Evolutionary conservation across 2,329 filamentous ascomycete genomes (phyloP).

Genomic region (Penicillium hordei): DNA sequence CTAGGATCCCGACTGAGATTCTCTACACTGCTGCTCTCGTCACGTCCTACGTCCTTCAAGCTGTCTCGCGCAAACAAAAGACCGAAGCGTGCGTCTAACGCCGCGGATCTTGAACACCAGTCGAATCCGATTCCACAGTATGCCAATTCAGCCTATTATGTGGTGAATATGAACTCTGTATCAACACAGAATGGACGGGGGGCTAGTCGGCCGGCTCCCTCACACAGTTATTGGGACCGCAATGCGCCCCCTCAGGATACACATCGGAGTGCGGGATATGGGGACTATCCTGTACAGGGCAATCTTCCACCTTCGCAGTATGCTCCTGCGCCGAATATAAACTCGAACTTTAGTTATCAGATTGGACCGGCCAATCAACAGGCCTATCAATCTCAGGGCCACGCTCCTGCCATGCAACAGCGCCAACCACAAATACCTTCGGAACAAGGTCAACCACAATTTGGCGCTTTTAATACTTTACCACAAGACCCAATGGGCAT

Average conservation of each 20-base stretch:
- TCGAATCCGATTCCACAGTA: background rate
- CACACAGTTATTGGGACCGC: background rate
- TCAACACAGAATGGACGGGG: background rate
- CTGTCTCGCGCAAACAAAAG: slow-evolving; percentile 18
- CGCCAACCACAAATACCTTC: background rate
- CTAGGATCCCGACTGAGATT: background rate
- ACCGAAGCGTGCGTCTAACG: slow-evolving; percentile 13
- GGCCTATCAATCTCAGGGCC: background rate
- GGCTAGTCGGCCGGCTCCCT: background rate
- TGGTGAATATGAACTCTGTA: background rate
- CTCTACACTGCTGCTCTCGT: background rate
- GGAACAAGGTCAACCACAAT: background rate
- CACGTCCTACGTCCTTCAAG: slow-evolving; percentile 6
- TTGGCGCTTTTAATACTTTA: slow-evolving; percentile 9
- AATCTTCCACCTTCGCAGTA: background rate
- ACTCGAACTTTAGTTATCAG: background rate
- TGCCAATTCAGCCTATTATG: slow-evolving; percentile 7
- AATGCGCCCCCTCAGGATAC: background rate
- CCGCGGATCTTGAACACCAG: background rate
- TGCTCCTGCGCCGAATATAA: background rate
- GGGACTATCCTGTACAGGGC: background rate
- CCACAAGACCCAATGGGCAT: slow-evolving; percentile 2
- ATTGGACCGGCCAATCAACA: background rate
- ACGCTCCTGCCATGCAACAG: background rate
- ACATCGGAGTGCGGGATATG: background rate